Evolutionary conservation across 208 protist species (phyloP).

Genomic region (Leptomonas pyrrhocoris): DNA sequence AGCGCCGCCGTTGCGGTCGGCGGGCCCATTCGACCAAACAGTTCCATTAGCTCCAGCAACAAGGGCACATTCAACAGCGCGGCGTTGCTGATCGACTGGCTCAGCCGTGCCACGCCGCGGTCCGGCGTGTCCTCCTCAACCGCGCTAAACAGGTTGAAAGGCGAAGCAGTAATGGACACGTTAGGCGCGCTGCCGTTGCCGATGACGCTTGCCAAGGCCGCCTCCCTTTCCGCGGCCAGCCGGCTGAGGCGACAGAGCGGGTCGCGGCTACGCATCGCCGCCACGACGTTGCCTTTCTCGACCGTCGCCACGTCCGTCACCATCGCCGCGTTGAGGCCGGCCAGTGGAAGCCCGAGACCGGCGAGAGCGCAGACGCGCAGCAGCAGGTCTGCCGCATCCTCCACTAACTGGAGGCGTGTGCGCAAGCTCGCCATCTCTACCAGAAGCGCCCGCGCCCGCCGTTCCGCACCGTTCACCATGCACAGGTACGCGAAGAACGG

Average conservation of each 20-base stretch:
- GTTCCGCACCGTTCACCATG: slow-evolving; percentile 53
- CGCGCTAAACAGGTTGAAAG: slow-evolving; percentile 21
- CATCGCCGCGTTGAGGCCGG: slow-evolving; percentile 7
- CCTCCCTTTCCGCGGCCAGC: background rate
- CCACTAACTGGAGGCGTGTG: slow-evolving; percentile 25
- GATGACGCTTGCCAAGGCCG: background rate
- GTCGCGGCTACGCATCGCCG: slow-evolving; percentile 14
- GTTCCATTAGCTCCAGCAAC: slow-evolving; percentile 66
- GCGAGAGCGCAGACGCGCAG: slow-evolving; percentile 42
- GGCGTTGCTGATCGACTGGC: slow-evolving; percentile 30
- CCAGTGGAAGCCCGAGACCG: slow-evolving; percentile 37
- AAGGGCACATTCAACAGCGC: slow-evolving; percentile 52
- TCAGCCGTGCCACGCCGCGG: slow-evolving; percentile 27
- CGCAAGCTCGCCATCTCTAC: slow-evolving; percentile 43
- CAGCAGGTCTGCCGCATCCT: slow-evolving; percentile 32
- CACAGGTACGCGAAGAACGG: slow-evolving; percentile 57
- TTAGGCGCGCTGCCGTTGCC: background rate
- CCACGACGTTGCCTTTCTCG: slow-evolving; percentile 10
- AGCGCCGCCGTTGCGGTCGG: slow-evolving; percentile 34
- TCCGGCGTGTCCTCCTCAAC: slow-evolving; percentile 34
- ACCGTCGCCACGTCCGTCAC: slow-evolving; percentile 4
- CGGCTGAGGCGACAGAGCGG: slow-evolving; percentile 34
- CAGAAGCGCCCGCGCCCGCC: slow-evolving; percentile 55
- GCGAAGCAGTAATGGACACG: background rate
- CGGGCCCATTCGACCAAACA: slow-evolving; percentile 41